Percentiles rank a stretch among this genome's conserved stretches.
These are phyloP conservation scores for Pinus tabuliformis DNA, from an alignment of 75 land plant genomes.

Conservation along the genomic window DNA sequence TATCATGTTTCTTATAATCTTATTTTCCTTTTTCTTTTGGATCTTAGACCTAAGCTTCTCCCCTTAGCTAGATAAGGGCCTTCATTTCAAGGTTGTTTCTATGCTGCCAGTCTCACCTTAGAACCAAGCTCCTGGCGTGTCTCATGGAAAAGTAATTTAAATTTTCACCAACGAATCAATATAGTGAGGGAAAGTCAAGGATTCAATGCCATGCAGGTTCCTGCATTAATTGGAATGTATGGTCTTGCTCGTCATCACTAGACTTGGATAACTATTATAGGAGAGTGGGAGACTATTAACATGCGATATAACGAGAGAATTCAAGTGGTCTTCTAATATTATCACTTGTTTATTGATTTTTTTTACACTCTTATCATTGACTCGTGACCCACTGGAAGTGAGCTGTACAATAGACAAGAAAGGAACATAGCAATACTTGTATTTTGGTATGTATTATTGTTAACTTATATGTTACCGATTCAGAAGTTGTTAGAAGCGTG, in stretches of 20 bases:
- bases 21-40: background rate
- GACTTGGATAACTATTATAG: no score
- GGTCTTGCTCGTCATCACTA: background rate
- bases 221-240: background rate
- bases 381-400: no score
- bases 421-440: no score
- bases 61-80: background rate
- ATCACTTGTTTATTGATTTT: no score
- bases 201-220: background rate
- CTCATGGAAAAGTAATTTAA: background rate
- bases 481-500: no score
- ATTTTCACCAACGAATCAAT: background rate
- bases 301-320: no score
- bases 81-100: background rate
- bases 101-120: background rate
- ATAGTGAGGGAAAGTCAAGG: background rate
- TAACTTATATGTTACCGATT: no score
- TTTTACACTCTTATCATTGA: no score
- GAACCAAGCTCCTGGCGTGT: background rate
- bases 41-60: background rate
- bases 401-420: no score
- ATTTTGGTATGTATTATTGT: no score
- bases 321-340: no score
- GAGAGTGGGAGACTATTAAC: no score
- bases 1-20: background rate